Evolutionary conservation across 208 protist species (phyloP).

Genomic region (Trichomonas vaginalis): DNA sequence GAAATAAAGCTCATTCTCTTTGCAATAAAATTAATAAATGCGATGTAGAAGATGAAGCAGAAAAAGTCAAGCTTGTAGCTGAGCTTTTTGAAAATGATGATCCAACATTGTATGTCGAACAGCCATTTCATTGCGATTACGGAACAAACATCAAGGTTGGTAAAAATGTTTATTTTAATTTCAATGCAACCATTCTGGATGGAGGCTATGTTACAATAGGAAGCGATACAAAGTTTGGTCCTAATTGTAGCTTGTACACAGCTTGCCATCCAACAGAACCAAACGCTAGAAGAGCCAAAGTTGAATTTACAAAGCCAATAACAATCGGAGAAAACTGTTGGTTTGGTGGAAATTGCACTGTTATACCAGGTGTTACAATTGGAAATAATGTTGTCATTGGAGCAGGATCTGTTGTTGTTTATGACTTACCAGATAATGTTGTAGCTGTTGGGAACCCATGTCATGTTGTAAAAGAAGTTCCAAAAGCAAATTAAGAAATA

Average conservation of each 20-base stretch:
- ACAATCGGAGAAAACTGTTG: constrained; percentile 31
- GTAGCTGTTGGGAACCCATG: constrained; percentile 55
- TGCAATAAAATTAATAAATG: constrained; percentile 26
- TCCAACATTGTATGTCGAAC: constrained; percentile 41
- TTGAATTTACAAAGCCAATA: constrained; percentile 37
- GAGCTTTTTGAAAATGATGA: constrained; percentile 14
- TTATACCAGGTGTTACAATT: constrained; percentile 56
- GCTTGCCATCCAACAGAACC: constrained; percentile 53
- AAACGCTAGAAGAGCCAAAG: constrained; percentile 3
- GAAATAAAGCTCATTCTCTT: constrained; percentile 30
- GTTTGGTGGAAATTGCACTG: constrained; percentile 22
- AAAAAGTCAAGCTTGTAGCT: not conserved
- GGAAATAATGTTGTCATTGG: constrained; percentile 51
- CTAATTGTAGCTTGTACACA: constrained; percentile 51
- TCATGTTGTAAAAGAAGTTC: not conserved
- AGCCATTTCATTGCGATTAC: constrained; percentile 55
- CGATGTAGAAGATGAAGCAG: constrained; percentile 19
- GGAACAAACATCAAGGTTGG: constrained; percentile 52
- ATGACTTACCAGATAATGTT: constrained; percentile 49
- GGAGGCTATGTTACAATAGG: constrained; percentile 48
- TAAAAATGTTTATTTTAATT: constrained; percentile 49
- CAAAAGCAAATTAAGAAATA: no score
- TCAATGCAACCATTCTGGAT: constrained; percentile 52
- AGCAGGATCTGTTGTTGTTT: constrained; percentile 56
- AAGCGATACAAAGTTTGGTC: constrained; percentile 43